These are phyloP conservation scores for Starmerella sirachaensis DNA, from an alignment of 805 yeast species.

Conservation along the genomic window DNA sequence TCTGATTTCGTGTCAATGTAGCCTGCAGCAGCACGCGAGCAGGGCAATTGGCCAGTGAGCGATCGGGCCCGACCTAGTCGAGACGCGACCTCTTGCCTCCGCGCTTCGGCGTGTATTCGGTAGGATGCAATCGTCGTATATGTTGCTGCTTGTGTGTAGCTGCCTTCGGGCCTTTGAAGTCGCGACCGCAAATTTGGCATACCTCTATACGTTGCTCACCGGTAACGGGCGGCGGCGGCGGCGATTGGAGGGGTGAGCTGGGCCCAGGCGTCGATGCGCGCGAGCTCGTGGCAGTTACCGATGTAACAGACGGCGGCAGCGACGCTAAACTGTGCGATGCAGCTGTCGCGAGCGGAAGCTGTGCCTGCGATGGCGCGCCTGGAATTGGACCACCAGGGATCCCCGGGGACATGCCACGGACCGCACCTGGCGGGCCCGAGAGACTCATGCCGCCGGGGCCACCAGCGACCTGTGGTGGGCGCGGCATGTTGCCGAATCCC, in stretches of 20 bases:
- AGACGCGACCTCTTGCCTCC: slow-evolving; percentile 32
- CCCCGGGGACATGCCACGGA: background rate
- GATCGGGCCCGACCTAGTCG: slow-evolving; percentile 1
- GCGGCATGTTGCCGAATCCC: too few species aligned
- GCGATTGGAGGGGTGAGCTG: slow-evolving; percentile 11
- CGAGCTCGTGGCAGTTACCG: too few species aligned
- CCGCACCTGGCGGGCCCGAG: background rate
- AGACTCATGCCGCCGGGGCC: too few species aligned
- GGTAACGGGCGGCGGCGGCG: slow-evolving; percentile 8
- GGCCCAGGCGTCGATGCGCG: slow-evolving; percentile 14
- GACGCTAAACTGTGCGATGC: background rate
- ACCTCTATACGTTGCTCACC: slow-evolving; percentile 27
- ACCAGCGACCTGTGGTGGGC: too few species aligned
- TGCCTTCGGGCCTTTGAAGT: slow-evolving; percentile 38
- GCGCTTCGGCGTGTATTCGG: slow-evolving; percentile 35
- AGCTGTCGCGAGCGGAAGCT: background rate
- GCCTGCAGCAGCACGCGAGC: too few species aligned
- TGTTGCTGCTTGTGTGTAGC: slow-evolving; percentile 40
- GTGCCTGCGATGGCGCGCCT: background rate
- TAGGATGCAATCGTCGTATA: slow-evolving; percentile 37
- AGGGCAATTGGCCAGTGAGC: background rate
- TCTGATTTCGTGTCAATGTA: too few species aligned
- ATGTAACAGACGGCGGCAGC: background rate
- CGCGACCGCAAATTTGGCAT: slow-evolving; percentile 35
- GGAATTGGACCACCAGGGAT: background rate